These are phyloP conservation scores for Labyrinthula sp. DNA, from an alignment of 352 stramenopile genomes.

Conservation along the genomic window DNA sequence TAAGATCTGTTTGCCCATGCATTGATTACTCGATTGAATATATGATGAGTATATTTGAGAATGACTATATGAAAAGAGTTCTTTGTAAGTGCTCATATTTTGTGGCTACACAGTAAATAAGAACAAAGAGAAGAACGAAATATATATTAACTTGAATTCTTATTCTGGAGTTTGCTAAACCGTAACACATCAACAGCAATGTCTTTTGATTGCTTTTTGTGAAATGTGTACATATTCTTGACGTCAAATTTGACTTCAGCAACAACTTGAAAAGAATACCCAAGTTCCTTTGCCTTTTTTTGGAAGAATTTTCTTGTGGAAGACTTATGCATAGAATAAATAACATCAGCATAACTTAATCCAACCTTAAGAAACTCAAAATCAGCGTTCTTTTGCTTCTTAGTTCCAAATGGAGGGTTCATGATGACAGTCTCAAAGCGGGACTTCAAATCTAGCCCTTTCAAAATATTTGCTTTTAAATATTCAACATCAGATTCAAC, in stretches of 20 bases:
- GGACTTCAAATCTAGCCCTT: conserved; percentile 2
- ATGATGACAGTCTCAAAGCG: conserved; percentile 49
- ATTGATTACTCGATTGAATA: too few relatives aligned
- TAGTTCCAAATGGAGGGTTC: conserved; percentile 54
- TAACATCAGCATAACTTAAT: conserved; percentile 36
- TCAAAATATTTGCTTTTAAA: conserved; percentile 5
- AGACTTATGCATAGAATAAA: conserved; percentile 58
- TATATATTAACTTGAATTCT: too few relatives aligned
- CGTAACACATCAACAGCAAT: conserved; percentile 50
- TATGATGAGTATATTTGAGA: too few relatives aligned
- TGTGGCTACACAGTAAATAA: too few relatives aligned
- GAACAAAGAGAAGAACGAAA: too few relatives aligned
- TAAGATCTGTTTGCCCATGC: too few relatives aligned
- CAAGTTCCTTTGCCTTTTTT: conserved; percentile 41
- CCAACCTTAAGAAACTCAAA: conserved; percentile 43
- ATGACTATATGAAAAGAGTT: too few relatives aligned
- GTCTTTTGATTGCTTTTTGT: conserved; percentile 45
- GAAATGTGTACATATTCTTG: conserved; percentile 50
- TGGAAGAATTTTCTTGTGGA: conserved; percentile 44
- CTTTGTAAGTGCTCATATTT: too few relatives aligned
- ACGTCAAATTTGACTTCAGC: conserved; percentile 55
- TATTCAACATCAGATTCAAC: conserved; percentile 22
- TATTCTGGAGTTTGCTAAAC: conserved; percentile 31
- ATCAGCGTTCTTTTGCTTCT: conserved; percentile 51
- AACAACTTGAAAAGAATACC: conserved; percentile 40